Base-by-base conservation (phyloP, 495 filamentous ascomycete genomes). In the Xylaria acuta region DNA sequence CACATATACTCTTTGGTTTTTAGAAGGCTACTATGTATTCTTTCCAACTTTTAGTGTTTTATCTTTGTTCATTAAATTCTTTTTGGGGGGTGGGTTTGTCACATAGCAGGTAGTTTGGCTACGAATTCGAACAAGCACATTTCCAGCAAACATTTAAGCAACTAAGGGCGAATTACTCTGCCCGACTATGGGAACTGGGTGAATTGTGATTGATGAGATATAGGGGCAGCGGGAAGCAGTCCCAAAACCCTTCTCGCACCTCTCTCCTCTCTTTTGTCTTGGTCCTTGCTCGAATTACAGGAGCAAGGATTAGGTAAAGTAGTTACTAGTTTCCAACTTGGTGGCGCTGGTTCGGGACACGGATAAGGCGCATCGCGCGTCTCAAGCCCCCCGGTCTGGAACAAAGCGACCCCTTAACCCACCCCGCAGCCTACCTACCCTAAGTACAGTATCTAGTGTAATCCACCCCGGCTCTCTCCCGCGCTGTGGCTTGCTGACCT, bases 91-190 rank as follows among this genome's bases (percentile, higher is more conserved):
- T 53, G 64, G 47, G 45, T 36, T 22, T 67, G 49, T 56, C 47
- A 64, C 34, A 25, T 67, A 53, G 64, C 64, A 34, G 32, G 27
- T 67, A 32, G 27, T 34, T 53, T 67, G 47, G 45, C 25, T 51
- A 67, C 64, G 64, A 60, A 47, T 64, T 14, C 20, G 64, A 67
- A 67, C 64, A 67, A 38, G 64, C 64, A 67, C 64, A 67, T 53
- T 53, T 67, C 64, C 64, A 25, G 64, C 64, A 64, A 51, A 47
- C 5, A 1, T 2, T 41, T 11, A 12, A 41, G 38, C n/a, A n/a
- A n/a, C n/a, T n/a, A n/a, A n/a, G n/a, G 11, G 38, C 38, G 1
- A 45, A 45, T 45, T 14, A 4, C 38, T 41, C 38, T 41, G 14
- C 43, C 18, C 43, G 5, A 20, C 14, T 45, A 18, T 45, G 43